phyloP scores from a whole-genome alignment of 2,329 filamentous ascomycete genomes.

The Diplodia seriata region DNA sequence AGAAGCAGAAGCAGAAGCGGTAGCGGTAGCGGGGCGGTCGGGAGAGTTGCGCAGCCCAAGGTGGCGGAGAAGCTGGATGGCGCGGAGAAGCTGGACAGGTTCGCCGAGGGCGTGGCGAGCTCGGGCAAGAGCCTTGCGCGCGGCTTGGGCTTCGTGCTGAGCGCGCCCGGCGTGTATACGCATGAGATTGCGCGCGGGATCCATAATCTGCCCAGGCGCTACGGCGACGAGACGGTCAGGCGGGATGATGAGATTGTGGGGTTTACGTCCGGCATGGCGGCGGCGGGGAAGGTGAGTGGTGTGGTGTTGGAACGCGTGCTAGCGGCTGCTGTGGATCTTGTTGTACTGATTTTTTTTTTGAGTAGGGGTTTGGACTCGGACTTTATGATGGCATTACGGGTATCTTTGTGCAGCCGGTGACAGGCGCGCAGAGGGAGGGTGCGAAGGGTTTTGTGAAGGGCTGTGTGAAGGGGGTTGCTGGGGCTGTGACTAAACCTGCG shows the following conservation, averaged over 20 bases:
- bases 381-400: constrained; percentile 40
- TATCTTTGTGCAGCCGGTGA: constrained; percentile 37
- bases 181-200: constrained; percentile 84
- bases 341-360: not conserved
- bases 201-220: constrained; percentile 83
- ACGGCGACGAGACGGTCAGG: constrained; percentile 77
- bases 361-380: constrained; percentile 37
- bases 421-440: constrained; percentile 38
- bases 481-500: constrained; percentile 38
- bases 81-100: constrained; percentile 2
- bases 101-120: constrained; percentile 37
- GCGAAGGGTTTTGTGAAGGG: constrained; percentile 39
- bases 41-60: too few relatives aligned
- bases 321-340: not conserved
- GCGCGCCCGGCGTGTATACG: constrained; percentile 83
- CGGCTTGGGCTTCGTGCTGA: constrained; percentile 74
- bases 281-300: constrained; percentile 68
- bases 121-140: constrained; percentile 72
- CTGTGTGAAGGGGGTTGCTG: constrained; percentile 39
- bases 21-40: too few relatives aligned
- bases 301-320: too few relatives aligned
- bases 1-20: too few relatives aligned
- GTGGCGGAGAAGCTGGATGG: not conserved
- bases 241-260: constrained; percentile 80
- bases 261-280: constrained; percentile 74